Evolutionary conservation across 208 protist species (phyloP), one percentile per base, ranked within the genome.

Genomic region (Trypanosoma lewisi): DNA sequence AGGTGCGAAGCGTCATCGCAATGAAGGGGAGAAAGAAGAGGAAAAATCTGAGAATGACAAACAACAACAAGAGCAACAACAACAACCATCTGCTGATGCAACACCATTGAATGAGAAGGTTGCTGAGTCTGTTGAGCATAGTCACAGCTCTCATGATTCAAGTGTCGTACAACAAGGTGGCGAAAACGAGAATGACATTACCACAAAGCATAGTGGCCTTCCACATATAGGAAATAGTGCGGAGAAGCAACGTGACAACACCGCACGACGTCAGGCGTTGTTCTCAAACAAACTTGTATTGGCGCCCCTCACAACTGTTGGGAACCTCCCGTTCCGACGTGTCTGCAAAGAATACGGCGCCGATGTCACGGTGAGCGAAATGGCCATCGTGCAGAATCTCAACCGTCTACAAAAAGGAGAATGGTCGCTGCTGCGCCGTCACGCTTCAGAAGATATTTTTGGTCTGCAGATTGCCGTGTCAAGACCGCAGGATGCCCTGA

Each of bases 261-360:
- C 41, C 11, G 75, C 75, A 4, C 71, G 71, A 53, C 61, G 66
- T 42, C 62, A 71, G 30, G 70, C 87, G 27, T 60, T 98, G 48
- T 98, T 94, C 60, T 49, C 47, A 1, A 76, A 93, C 63, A 97
- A 98, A 80, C 66, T 98, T 14, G 87, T 97, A 54, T 87, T 99
- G 6, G 97, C 98, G 19, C 98, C 98, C 9, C 89, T 99, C 28
- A 99, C 98, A 7, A 99, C 98, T 7, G 95, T 99, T 21, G 98
- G 98, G 50, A 99, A 99, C 70, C 76, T 99, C 48, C 98, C 98
- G 14, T 99, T 98, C 65, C 89, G 98, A 30, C 85, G 92, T 37
- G 63, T 98, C 42, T 97, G 94, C 77, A 97, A 97, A 64, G 66
- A 67, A 9, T 87, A 94, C 52, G 94, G 93, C 7, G 91, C 76